These are phyloP conservation scores for Ogataea nakhonphanomensis DNA, from an alignment of 805 yeast species.

Conservation along the genomic window DNA sequence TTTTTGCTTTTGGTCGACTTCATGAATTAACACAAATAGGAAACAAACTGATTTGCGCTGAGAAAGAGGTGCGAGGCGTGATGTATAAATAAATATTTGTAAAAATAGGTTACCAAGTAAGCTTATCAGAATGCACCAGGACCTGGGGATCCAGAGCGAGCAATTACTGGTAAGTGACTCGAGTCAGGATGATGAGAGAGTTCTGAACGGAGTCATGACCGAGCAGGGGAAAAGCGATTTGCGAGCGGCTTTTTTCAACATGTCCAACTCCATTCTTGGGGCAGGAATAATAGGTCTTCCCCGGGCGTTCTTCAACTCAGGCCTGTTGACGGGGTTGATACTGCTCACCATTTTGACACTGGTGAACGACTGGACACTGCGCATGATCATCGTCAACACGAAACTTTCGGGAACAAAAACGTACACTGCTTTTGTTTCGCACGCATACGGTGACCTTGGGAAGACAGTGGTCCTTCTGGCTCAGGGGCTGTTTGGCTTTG, in stretches of 20 bases:
- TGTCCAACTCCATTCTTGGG: conserved; percentile 93
- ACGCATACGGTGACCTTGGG: conserved; percentile 75
- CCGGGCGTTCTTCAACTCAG: conserved; percentile 77
- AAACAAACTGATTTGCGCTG: conserved; percentile 12
- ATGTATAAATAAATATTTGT: background rate
- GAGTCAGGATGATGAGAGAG: conserved; percentile 2
- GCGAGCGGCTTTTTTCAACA: conserved; percentile 92
- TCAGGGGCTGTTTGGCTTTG: conserved; percentile 88
- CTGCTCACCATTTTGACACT: conserved; percentile 58
- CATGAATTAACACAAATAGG: conserved; percentile 9
- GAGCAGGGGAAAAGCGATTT: conserved; percentile 49
- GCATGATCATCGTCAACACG: conserved; percentile 78
- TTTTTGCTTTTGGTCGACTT: conserved; percentile 15
- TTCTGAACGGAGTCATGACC: conserved; percentile 5
- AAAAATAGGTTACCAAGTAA: background rate
- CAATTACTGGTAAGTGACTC: conserved; percentile 2
- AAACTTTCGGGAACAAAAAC: conserved; percentile 71
- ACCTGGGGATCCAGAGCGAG: background rate
- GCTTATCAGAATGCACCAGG: background rate
- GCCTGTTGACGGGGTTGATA: conserved; percentile 69
- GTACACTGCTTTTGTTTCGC: conserved; percentile 80
- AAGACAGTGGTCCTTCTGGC: conserved; percentile 63
- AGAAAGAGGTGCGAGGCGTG: conserved; percentile 8
- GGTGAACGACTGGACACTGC: conserved; percentile 82
- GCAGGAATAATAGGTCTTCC: conserved; percentile 97